Evolutionary conservation across 129 eudicot species (phyloP), one percentile per base, ranked within the genome.

Genomic region (Flaveria trinervia): DNA sequence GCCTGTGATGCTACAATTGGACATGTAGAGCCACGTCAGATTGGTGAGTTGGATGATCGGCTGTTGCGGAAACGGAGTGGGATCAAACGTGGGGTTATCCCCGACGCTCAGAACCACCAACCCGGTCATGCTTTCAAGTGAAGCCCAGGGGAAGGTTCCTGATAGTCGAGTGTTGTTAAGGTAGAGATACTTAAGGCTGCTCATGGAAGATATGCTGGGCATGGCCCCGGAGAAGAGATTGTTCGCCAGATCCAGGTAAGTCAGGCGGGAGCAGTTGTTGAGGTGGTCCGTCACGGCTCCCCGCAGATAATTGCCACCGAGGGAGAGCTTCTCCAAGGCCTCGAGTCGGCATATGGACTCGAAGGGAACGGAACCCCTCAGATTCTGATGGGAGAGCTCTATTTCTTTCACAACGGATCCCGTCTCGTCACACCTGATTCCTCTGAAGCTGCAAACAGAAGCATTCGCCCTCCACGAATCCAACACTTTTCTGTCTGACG

Each of bases 1-100:
- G 15, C 99, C 99, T 50, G 74, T 81, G 18, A 95, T 83, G 66
- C 94, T 91, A 17, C 94, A 91, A 59, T 91, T 95, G 16, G 94
- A 46, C 81, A 95, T 75, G 82, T 95, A 95, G 3, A 95, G 69
- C 96, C 94, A 91, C 13, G 71, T 85, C 77, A 95, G 72, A 13
- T 83, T 82, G 41, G 54, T 52, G 0, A 95, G 89, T 49, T 73
- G 73, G 33, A 76, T 3, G 33, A 78, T 3, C 11, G 91, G 73
- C 81, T 70, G 78, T 1, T 41, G 33, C 1, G 99, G 99, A 73
- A 95, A 91, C 14, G 84, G 79, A 17, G 91, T 81, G 11, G 23
- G 51, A 60, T 89, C 85, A 51, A 95, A 88, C 2, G 1, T 23
- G 0, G 79, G 77, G 73, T 95, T 95, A 49, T 95, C 99, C 1